Conservation (phyloP, 805 yeast genomes). For the Pichia californica region DNA sequence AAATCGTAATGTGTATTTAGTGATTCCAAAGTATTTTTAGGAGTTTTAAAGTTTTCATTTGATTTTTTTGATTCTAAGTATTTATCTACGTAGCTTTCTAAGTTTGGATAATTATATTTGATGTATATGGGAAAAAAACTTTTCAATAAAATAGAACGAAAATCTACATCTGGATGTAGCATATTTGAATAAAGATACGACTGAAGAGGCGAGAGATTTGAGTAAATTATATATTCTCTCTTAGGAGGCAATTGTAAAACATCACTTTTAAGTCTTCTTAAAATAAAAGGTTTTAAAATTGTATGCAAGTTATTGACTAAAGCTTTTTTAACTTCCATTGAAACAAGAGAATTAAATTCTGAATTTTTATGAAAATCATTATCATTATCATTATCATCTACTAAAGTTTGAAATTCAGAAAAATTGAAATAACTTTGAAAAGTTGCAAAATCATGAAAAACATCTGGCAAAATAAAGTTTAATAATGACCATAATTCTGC, state of each 20-base stretch:
- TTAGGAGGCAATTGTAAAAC: slow-evolving; percentile 80
- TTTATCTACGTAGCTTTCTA: not conserved
- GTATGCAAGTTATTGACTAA: slow-evolving; percentile 76
- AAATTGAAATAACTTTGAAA: slow-evolving; percentile 95
- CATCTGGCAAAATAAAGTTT: slow-evolving; percentile 87
- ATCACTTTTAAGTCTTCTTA: slow-evolving; percentile 72
- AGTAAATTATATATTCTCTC: slow-evolving; percentile 78
- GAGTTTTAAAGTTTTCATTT: slow-evolving; percentile 6
- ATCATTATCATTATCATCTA: slow-evolving; percentile 21
- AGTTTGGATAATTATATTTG: slow-evolving; percentile 8
- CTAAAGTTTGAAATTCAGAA: slow-evolving; percentile 43
- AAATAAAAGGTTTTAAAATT: slow-evolving; percentile 78
- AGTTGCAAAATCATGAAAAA: slow-evolving; percentile 81
- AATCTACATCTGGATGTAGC: slow-evolving; percentile 4
- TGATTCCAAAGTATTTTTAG: not conserved
- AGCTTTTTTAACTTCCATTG: slow-evolving; percentile 49
- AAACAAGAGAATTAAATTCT: slow-evolving; percentile 46
- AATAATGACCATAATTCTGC: slow-evolving; percentile 88
- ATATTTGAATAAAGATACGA: slow-evolving; percentile 33
- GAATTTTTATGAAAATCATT: too few relatives aligned
- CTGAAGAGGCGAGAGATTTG: slow-evolving; percentile 61
- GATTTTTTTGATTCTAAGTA: not conserved
- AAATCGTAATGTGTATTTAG: slow-evolving; percentile 23
- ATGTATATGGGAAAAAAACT: slow-evolving; percentile 34
- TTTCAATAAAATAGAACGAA: slow-evolving; percentile 36